Evolutionary conservation across 176 grass and related monocot species (phyloP), one percentile per base, ranked within the genome.

Genomic region (Typha latifolia): DNA sequence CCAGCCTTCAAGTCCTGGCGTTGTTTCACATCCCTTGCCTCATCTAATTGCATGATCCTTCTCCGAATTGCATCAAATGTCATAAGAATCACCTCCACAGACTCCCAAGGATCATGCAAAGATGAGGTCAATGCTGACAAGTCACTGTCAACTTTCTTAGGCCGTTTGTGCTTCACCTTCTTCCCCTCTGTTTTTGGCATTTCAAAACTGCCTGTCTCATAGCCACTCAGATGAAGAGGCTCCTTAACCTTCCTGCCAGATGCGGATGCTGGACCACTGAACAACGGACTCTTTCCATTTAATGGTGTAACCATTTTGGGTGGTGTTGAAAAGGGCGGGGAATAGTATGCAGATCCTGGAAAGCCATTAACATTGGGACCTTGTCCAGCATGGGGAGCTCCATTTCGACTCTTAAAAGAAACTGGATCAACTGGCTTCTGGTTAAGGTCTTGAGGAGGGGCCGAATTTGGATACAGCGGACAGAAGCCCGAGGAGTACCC

Each of bases 1-100:
- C 91, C 91, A 56, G 91, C 91, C 80, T 87, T 95, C 75, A 90
- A 72, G 74, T 90, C 77, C 15, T 81, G 72, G 11, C 78, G 75
- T 20, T 84, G 79, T 59, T 82, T 90, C 73, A 67, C 68, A 76
- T 91, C 74, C 56, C 82, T 87, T 37, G 80, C 71, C 14, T 90
- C 91, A 66, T 95, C 91, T 49, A 90, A 21, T 75, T 95, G 91
- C 74, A 80, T 34, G 34, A 90, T 72, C 64, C 91, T 80, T 14
- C 91, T 68, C 16, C 91, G 73, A 67, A 95, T 61, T 51, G 86
- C 86, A 62, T 95, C 91, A 43, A 87, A 95, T 47, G 82, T 90
- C 80, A 86, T 90, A 49, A 90, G 86, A 29, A 90, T 80, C 74
- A 86, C 85, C 71, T 95, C 91, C 62, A 77, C 78, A 31, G 75